phyloP scores from a whole-genome alignment of 2,329 filamentous ascomycete genomes.

The Chaetomium sp. region DNA sequence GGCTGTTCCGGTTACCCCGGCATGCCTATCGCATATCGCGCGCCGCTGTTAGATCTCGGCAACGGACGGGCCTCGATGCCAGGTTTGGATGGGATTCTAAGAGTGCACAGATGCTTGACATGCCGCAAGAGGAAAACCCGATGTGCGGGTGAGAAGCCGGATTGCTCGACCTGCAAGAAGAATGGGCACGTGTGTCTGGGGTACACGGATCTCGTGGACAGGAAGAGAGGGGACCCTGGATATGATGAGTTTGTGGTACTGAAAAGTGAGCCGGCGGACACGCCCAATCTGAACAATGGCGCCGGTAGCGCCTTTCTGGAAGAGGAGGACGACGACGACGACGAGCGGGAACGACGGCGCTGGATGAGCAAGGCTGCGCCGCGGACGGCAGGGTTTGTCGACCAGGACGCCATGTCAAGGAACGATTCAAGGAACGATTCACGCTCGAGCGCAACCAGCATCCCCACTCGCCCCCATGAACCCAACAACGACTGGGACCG shows the following conservation, averaged over 20 bases:
- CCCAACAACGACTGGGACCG: constrained; percentile 37
- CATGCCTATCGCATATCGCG: background rate
- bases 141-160: constrained; percentile 72
- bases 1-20: background rate
- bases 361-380: constrained; percentile 36
- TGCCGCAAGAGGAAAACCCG: constrained; percentile 76
- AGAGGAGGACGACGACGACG: constrained; percentile 40
- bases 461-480: constrained; percentile 23
- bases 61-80: background rate
- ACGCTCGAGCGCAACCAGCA: constrained; percentile 28
- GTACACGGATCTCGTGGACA: constrained; percentile 60
- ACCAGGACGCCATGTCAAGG: constrained; percentile 28
- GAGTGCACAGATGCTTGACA: constrained; percentile 60
- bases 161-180: constrained; percentile 71
- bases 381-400: constrained; percentile 36
- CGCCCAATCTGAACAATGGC: constrained; percentile 37
- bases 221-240: constrained; percentile 42
- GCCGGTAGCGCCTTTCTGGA: constrained; percentile 40
- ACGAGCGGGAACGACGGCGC: constrained; percentile 38
- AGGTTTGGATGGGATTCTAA: constrained; percentile 16
- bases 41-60: background rate
- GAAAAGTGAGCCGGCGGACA: constrained; percentile 32
- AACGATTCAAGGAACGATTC: constrained; percentile 33
- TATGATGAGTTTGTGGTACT: constrained; percentile 16
- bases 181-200: constrained; percentile 71